Conservation (phyloP, 805 yeast species). For the Pichia sporocuriosa region DNA sequence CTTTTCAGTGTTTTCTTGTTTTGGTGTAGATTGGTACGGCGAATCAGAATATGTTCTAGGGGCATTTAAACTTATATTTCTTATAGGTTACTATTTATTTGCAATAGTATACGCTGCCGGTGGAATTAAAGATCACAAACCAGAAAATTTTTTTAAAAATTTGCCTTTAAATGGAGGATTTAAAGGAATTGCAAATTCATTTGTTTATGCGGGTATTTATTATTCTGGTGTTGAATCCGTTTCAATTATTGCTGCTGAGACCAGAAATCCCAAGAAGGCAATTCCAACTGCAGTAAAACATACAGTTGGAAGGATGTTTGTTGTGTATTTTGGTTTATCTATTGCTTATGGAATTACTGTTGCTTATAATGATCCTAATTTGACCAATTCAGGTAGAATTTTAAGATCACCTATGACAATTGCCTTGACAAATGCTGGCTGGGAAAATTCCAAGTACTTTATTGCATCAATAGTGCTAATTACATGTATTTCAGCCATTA, state of each 20-base stretch:
- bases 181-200: slow-evolving; percentile 22
- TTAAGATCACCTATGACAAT: slow-evolving; percentile 44
- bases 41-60: slow-evolving; percentile 52
- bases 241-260: slow-evolving; percentile 53
- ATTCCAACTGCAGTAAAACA: slow-evolving; percentile 54
- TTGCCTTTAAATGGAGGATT: slow-evolving; percentile 25
- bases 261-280: slow-evolving; percentile 50
- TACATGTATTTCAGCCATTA: slow-evolving; percentile 63
- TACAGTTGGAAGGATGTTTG: slow-evolving; percentile 51
- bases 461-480: slow-evolving; percentile 56
- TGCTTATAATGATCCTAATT: slow-evolving; percentile 46
- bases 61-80: slow-evolving; percentile 39
- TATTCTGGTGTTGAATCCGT: slow-evolving; percentile 25
- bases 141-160: slow-evolving; percentile 33
- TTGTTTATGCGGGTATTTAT: slow-evolving; percentile 21
- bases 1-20: slow-evolving; percentile 42
- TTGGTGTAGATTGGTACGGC: slow-evolving; percentile 50
- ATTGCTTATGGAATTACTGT: slow-evolving; percentile 54
- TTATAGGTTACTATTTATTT: slow-evolving; percentile 45
- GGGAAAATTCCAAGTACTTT: slow-evolving; percentile 45
- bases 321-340: slow-evolving; percentile 45
- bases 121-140: slow-evolving; percentile 29
- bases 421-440: slow-evolving; percentile 45
- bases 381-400: slow-evolving; percentile 32
- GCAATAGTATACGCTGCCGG: slow-evolving; percentile 42